These are phyloP conservation scores for Ophiostoma sp. DNA, from an alignment of 2,329 filamentous ascomycete species.

Conservation along the genomic window DNA sequence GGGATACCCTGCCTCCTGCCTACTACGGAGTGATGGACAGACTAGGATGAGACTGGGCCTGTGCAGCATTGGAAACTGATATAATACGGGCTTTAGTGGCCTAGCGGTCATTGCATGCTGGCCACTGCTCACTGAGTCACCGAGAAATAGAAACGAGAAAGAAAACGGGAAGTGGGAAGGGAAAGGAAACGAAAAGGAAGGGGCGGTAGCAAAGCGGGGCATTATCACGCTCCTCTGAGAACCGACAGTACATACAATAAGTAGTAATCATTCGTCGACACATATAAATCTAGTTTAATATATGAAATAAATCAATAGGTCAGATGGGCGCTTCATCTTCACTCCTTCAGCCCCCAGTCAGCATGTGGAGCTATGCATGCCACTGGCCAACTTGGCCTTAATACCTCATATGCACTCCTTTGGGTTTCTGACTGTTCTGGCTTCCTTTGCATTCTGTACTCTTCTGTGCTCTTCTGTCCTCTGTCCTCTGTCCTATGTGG, in stretches of 20 bases:
- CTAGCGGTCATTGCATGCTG: neutral
- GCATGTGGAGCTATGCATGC: neutral
- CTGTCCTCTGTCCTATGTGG: neutral
- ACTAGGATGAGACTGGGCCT: neutral
- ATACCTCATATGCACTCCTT: neutral
- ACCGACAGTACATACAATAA: neutral
- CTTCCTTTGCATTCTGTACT: neutral
- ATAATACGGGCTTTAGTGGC: neutral
- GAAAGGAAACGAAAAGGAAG: neutral
- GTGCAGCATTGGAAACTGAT: neutral
- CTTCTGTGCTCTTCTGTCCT: neutral
- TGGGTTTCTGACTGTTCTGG: neutral
- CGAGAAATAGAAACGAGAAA: neutral
- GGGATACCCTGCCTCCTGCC: neutral
- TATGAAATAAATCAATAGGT: neutral
- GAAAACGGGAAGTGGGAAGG: too few species aligned
- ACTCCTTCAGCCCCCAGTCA: neutral
- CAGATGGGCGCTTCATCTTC: neutral
- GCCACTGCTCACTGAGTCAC: constrained; percentile 2
- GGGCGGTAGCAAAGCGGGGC: neutral
- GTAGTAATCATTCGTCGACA: too few species aligned
- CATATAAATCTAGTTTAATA: neutral
- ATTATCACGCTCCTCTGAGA: neutral
- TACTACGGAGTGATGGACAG: neutral
- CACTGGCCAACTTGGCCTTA: neutral